Conservation (phyloP, 305 asterid species). For the Striga hermonthica region DNA sequence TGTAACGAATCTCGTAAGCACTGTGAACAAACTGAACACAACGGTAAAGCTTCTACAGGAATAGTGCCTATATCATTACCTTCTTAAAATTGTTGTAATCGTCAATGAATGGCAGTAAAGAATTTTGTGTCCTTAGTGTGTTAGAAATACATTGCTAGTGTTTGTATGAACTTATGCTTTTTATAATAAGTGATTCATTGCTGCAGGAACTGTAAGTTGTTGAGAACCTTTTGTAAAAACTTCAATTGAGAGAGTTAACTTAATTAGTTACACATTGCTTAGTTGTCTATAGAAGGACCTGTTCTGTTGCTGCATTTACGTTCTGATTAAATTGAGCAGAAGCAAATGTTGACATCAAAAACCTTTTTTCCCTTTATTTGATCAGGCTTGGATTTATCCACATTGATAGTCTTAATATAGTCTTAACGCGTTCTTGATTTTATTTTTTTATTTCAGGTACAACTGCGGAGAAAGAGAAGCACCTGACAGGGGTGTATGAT, state of each 20-base stretch:
- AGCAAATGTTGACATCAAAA: neutral
- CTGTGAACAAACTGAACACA: constrained; percentile 3
- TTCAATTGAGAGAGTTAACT: neutral
- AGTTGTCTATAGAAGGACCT: too few species aligned
- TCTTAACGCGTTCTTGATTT: constrained; percentile 10
- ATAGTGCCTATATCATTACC: neutral
- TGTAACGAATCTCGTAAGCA: constrained; percentile 16
- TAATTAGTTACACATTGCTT: neutral
- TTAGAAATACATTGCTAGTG: neutral
- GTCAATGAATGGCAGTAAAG: constrained; percentile 8
- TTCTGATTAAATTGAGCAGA: neutral
- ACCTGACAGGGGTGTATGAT: constrained; percentile 81
- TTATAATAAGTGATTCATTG: neutral
- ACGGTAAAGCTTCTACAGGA: constrained; percentile 7
- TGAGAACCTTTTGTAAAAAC: too few species aligned
- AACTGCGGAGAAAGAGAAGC: constrained; percentile 57
- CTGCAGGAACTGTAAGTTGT: too few species aligned
- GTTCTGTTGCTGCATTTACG: too few species aligned
- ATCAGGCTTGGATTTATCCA: constrained; percentile 16
- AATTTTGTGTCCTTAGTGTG: constrained; percentile 12
- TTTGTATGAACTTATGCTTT: neutral
- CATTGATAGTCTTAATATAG: too few species aligned
- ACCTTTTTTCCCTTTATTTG: neutral
- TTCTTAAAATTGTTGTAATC: constrained; percentile 16
- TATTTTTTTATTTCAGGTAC: constrained; percentile 37